Evolutionary conservation across 345 rosid genomes (phyloP).

Genomic region (Camelina hispida): DNA sequence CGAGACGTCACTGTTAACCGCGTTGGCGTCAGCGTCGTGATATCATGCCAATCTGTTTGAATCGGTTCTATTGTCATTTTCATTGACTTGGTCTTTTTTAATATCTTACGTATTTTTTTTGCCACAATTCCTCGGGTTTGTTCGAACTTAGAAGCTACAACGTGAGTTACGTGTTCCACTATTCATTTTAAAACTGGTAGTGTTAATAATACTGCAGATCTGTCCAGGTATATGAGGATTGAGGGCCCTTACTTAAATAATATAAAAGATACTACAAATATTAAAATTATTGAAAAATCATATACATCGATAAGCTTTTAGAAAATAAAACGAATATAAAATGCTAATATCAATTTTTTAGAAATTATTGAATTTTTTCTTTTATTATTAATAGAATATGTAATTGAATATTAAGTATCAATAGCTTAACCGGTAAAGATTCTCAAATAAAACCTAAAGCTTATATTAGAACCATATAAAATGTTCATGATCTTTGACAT

Average conservation of each 20-base stretch:
- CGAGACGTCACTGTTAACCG: slow-evolving; percentile 14
- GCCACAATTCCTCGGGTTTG: slow-evolving; percentile 3
- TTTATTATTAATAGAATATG: too few species aligned
- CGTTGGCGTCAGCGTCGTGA: slow-evolving; percentile 31
- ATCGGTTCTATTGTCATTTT: not conserved
- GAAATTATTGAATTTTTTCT: too few species aligned
- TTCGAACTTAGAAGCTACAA: slow-evolving; percentile 22
- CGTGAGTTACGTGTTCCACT: slow-evolving; percentile 8
- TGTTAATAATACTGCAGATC: not conserved
- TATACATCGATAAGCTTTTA: not conserved
- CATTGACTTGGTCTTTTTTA: not conserved
- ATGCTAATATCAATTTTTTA: too few species aligned
- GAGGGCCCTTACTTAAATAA: too few species aligned
- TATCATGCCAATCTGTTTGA: slow-evolving; percentile 20
- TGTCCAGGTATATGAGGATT: not conserved
- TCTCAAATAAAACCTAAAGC: too few species aligned
- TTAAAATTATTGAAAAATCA: too few species aligned
- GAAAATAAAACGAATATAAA: too few species aligned
- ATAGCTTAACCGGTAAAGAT: too few species aligned
- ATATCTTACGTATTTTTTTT: not conserved
- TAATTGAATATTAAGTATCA: too few species aligned
- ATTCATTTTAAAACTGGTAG: not conserved
- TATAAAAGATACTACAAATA: too few species aligned
- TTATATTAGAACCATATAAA: too few species aligned
- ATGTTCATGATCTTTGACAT: too few species aligned